These are phyloP conservation scores for Mimosa bimucronata DNA, from an alignment of 306 rosid genomes.

Conservation along the genomic window DNA sequence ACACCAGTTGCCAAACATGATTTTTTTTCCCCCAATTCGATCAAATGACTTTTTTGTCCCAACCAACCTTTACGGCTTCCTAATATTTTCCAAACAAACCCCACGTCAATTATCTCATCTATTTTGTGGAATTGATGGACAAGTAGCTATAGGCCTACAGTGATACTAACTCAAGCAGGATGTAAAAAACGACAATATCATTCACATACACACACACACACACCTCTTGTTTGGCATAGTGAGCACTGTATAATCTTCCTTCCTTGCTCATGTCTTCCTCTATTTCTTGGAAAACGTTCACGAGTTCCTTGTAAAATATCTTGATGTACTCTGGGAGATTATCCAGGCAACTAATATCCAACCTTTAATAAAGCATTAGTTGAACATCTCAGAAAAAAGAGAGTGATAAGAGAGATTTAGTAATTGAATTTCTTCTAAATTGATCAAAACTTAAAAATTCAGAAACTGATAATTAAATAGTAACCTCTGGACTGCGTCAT, in stretches of 20 bases:
- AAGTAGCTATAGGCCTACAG: no score
- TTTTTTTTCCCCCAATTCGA: no score
- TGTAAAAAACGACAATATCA: no score
- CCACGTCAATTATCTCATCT: no score
- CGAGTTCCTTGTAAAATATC: not conserved
- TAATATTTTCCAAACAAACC: no score
- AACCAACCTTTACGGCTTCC: no score
- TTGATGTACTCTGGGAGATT: slow-evolving; percentile 10
- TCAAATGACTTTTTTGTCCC: no score
- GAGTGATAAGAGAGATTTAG: not conserved
- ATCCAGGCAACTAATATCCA: slow-evolving; percentile 12
- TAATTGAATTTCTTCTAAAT: not conserved
- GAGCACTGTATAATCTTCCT: slow-evolving; percentile 21
- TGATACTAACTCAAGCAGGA: no score
- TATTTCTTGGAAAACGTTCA: slow-evolving; percentile 30
- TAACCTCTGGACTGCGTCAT: slow-evolving; percentile 50
- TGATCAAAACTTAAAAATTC: not conserved
- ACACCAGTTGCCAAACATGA: no score
- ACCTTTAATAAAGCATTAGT: not conserved
- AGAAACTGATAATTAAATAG: not conserved
- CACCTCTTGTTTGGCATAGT: no score
- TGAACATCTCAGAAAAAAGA: not conserved
- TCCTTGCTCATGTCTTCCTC: slow-evolving; percentile 30
- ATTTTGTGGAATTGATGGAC: no score
- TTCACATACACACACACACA: not conserved